These are phyloP conservation scores for Aspergillus incahuasiensis DNA, from an alignment of 495 filamentous ascomycete species.

Conservation along the genomic window DNA sequence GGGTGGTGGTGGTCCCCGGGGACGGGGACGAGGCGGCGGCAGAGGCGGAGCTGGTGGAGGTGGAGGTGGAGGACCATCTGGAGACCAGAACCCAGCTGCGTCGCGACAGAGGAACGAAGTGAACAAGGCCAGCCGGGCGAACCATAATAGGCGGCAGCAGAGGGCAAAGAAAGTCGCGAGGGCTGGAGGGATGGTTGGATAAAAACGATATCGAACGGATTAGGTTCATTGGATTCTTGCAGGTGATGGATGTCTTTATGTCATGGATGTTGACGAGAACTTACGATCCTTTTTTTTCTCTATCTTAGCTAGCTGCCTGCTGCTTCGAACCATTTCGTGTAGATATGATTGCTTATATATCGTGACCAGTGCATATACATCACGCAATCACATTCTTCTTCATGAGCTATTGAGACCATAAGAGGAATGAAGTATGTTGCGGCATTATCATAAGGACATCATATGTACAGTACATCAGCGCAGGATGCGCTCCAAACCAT, in stretches of 20 bases:
- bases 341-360: neutral
- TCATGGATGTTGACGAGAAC: neutral
- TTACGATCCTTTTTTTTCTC: neutral
- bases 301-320: neutral
- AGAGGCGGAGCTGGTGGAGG: too few species aligned
- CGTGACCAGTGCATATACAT: neutral
- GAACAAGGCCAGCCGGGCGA: conserved; percentile 70
- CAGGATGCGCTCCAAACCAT: neutral
- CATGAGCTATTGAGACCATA: neutral
- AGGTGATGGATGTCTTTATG: neutral
- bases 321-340: neutral
- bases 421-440: neutral
- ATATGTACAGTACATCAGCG: conserved; percentile 5
- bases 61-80: conserved; percentile 39
- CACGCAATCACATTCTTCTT: neutral
- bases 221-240: neutral
- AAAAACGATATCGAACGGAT: neutral
- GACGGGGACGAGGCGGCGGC: conserved; percentile 43
- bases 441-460: conserved; percentile 10
- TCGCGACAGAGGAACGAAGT: conserved; percentile 69
- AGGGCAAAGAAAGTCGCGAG: conserved; percentile 74
- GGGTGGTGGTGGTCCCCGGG: conserved; percentile 44
- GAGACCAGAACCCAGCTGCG: conserved; percentile 54
- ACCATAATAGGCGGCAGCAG: conserved; percentile 74
- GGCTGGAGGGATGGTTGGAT: conserved; percentile 39